Base-by-base conservation (phyloP, 2,329 filamentous ascomycete genomes). In the Aspergillus fumigatus region DNA sequence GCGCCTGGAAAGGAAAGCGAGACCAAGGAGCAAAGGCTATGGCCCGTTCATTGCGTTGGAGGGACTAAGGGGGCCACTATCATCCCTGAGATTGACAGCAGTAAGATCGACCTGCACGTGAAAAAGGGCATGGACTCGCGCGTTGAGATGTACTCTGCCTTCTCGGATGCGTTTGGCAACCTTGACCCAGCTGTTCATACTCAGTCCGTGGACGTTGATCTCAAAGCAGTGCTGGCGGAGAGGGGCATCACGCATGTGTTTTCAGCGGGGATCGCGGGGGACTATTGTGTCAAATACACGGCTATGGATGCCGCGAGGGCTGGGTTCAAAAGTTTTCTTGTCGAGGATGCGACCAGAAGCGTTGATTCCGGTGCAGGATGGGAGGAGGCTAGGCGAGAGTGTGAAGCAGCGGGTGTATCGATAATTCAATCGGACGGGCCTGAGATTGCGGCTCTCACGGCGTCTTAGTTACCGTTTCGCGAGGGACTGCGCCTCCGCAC, bases 121-220 rank as follows among this genome's bases (percentile, higher is more conserved):
- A 82, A 89, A 63, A 99, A 99, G 77, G 94, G 94, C 10, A 82
- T 80, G 68, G 82, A 91, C 69, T 71, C 79, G 48, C 78, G 82
- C 48, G 83, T 96, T 1, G 94, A 99, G 75, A 96, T 97, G 89
- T 97, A 97, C 75, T 93, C 88, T 59, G 92, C 88, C 0, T 97
- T 99, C 67, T 87, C 88, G 59, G 89, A 92, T 69, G 89, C 90
- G 0, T 93, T 97, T 65, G 74, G 74, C 41, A 80, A 80, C 54
- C 58, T 65, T 51, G 73, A 75, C 59, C 67, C 70, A 52, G 63
- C 64, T 14, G 64, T 67, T 50, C 68, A 67, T 17, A 62, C 63
- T 29, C 60, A 61, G 29, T 72, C 71, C 32, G 77, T 75, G 41
- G 73, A 75, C 66, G 87, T 83, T 66, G 86, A 86, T 14, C 77